Base-by-base conservation (phyloP, 202 grass and related monocot genomes). In the Thinopyrum obtusiflorum region DNA sequence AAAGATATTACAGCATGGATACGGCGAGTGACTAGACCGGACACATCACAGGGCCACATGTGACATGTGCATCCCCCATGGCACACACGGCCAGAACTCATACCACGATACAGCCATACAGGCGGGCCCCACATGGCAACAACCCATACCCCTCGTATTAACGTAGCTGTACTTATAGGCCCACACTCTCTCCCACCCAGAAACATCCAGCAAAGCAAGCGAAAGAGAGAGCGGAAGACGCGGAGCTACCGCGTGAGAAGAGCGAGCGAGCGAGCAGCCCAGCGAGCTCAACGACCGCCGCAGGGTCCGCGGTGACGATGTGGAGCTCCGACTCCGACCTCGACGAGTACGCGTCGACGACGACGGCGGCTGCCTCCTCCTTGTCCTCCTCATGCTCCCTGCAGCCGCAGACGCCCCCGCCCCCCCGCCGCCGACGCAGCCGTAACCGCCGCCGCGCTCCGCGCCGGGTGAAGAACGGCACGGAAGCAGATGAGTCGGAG, bases 271-370 rank as follows among this genome's bases (percentile, higher is more conserved):
- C 49, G 1, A 20, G 47, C 53, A 42, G 5, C 18, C 36, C 11
- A 13, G 13, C 13, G 0, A 73, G 69, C 69, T 46, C 69, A 27
- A 25, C 70, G 7, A 46, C 69, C 69, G 35, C 37, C 68, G 29
- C 62, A 65, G 62, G 12, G 25, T 7, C 51, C 12, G 20, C 67
- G 32, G 68, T 3, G 1, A 57, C 60, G 49, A 91, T 91, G 85
- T 91, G 89, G 89, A 85, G 18, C 85, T 85, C 82, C 26, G 89
- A 82, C 55, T 85, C 89, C 40, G 85, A 90, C 5, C 21, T 63
- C 23, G n/a, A 67, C 11, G 25, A 28, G 4, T 11, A 26, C 28
- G 75, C 11, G 1, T 20, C n/a, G 0, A 36, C 61, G 4, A 42
- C 51, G 0, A 35, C 84, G 4, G 33, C 51, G 12, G 25, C 65